These are phyloP conservation scores for Beauveria brongniartii DNA, from an alignment of 2,329 filamentous ascomycete genomes.

Conservation along the genomic window DNA sequence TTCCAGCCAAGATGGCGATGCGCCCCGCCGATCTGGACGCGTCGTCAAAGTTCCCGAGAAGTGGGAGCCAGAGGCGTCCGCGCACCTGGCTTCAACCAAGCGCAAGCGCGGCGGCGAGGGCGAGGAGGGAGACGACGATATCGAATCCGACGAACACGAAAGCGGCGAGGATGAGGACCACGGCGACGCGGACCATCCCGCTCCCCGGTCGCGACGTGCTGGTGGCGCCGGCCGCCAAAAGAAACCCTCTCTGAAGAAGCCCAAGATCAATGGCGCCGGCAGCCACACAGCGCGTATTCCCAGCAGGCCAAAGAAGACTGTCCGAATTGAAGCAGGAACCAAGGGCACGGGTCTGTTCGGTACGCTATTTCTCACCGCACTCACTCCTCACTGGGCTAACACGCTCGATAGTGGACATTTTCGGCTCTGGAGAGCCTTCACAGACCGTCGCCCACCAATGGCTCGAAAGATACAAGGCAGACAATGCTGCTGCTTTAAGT, in stretches of 20 bases:
- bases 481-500: conserved; percentile 47
- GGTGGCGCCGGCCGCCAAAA: conserved; percentile 37
- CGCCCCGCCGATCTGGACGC: conserved; percentile 62
- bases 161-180: conserved; percentile 40
- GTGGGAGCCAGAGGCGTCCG: conserved; percentile 43
- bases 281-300: conserved; percentile 36
- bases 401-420: conserved; percentile 47
- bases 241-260: conserved; percentile 55
- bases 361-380: conserved; percentile 27
- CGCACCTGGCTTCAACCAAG: conserved; percentile 39
- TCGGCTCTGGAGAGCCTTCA: conserved; percentile 48
- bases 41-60: conserved; percentile 53
- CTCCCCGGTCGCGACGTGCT: conserved; percentile 30
- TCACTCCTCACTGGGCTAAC: conserved; percentile 15
- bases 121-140: conserved; percentile 38
- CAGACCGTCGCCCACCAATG: conserved; percentile 53
- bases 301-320: conserved; percentile 48
- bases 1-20: conserved; percentile 41
- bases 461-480: conserved; percentile 48
- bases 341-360: conserved; percentile 49
- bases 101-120: conserved; percentile 48
- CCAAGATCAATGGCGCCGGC: conserved; percentile 48
- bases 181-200: conserved; percentile 34
- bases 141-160: conserved; percentile 35
- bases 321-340: conserved; percentile 41